Evolutionary conservation across 2,329 filamentous ascomycete genomes (phyloP).

Genomic region (Scedosporium boydii): DNA sequence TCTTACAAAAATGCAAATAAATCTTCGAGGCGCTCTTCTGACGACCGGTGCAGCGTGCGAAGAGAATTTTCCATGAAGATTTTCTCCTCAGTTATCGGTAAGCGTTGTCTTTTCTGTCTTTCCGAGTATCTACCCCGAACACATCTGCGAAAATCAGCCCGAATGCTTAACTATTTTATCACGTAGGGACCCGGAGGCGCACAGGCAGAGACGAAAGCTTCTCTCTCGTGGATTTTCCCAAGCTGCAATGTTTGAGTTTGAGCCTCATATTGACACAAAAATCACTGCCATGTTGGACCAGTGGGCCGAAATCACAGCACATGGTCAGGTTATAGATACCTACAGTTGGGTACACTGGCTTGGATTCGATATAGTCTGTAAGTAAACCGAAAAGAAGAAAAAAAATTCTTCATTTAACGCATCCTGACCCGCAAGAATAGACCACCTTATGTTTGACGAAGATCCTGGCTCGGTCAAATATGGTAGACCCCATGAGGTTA

Average conservation of each 20-base stretch:
- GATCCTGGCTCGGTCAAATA: slow-evolving; percentile 6
- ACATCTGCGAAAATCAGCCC: too few species aligned
- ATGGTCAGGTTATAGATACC: slow-evolving; percentile 4
- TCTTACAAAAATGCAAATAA: too few species aligned
- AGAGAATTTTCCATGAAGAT: slow-evolving; percentile 8
- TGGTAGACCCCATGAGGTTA: slow-evolving; percentile 5
- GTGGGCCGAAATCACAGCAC: background rate
- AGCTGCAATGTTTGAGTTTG: slow-evolving; percentile 4
- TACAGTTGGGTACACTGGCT: slow-evolving; percentile 8
- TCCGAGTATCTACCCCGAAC: too few species aligned
- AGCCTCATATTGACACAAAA: slow-evolving; percentile 5
- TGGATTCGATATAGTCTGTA: slow-evolving; percentile 7
- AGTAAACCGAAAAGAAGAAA: background rate
- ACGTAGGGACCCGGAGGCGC: slow-evolving; percentile 5
- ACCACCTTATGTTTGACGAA: slow-evolving; percentile 8
- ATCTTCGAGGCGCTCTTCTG: too few species aligned
- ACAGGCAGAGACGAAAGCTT: slow-evolving; percentile 5
- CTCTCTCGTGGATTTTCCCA: slow-evolving; percentile 8
- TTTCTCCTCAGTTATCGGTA: slow-evolving; percentile 7
- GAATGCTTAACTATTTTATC: background rate
- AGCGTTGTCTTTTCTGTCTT: background rate
- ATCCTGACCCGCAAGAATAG: background rate
- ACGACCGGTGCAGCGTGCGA: slow-evolving; percentile 8
- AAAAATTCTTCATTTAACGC: background rate
- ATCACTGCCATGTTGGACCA: slow-evolving; percentile 6